These are phyloP conservation scores for Aspergillus amoenus DNA, from an alignment of 2,329 filamentous ascomycete genomes.

Conservation along the genomic window DNA sequence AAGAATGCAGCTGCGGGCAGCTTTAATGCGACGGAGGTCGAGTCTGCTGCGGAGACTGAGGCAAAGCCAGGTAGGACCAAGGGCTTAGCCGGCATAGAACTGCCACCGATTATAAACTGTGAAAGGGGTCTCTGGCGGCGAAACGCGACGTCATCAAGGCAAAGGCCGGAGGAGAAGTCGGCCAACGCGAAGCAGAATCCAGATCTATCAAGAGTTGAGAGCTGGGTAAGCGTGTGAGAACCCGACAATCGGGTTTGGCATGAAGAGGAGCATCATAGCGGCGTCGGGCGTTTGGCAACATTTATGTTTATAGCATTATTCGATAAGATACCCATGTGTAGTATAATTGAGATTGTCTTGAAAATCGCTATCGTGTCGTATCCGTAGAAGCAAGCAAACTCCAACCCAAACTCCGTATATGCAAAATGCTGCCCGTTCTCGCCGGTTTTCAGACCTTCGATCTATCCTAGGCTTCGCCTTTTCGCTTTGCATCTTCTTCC, in stretches of 20 bases:
- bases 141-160: constrained; percentile 39
- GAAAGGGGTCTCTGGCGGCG: constrained; percentile 59
- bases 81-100: constrained; percentile 36
- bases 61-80: constrained; percentile 25
- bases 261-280: constrained; percentile 6
- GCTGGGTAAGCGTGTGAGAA: constrained; percentile 23
- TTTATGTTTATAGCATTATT: constrained; percentile 21
- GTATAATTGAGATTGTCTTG: constrained; percentile 16
- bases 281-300: constrained; percentile 17
- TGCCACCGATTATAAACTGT: constrained; percentile 59
- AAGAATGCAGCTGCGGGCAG: constrained; percentile 24
- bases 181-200: constrained; percentile 23
- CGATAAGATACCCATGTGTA: constrained; percentile 36
- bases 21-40: constrained; percentile 32
- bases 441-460: constrained; percentile 19
- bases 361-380: constrained; percentile 7
- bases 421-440: constrained; percentile 11
- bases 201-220: constrained; percentile 25
- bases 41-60: constrained; percentile 28
- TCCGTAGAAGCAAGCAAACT: constrained; percentile 13
- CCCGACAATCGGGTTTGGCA: background rate
- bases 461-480: constrained; percentile 19
- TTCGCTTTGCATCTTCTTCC: constrained; percentile 35
- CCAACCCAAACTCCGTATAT: constrained; percentile 14
- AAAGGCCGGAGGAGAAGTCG: constrained; percentile 35